Percentiles rank a stretch among this genome's conserved stretches.
Conservation (phyloP, 495 filamentous ascomycete species). For the Neurospora intermedia region DNA sequence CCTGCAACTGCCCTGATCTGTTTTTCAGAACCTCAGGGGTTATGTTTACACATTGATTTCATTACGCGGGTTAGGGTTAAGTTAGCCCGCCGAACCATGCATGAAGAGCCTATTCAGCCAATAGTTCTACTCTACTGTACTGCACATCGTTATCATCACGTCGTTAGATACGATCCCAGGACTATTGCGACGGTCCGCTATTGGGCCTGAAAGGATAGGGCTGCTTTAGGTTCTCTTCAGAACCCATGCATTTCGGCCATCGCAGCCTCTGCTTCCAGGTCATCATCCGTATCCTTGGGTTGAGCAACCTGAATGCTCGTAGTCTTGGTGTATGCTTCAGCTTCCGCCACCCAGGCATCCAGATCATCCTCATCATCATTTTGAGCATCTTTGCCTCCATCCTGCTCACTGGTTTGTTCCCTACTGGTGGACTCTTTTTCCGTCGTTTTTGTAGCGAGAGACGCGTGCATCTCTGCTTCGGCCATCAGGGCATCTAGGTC, state of each 20-base stretch:
- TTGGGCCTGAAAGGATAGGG: not conserved
- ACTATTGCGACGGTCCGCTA: not conserved
- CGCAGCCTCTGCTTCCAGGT: slow-evolving; percentile 51
- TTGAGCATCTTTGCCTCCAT: slow-evolving; percentile 4
- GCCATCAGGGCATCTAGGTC: slow-evolving; percentile 39
- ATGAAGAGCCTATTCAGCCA: not conserved
- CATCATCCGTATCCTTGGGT: slow-evolving; percentile 3
- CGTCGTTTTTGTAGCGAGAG: not conserved
- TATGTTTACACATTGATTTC: not conserved
- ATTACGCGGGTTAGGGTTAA: not conserved
- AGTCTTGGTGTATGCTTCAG: slow-evolving; percentile 2
- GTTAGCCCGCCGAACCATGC: not conserved
- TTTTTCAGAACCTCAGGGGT: not conserved
- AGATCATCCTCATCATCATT: slow-evolving; percentile 9
- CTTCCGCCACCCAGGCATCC: slow-evolving; percentile 17
- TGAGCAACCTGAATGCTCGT: not conserved
- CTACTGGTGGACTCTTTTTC: not conserved
- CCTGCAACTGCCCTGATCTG: not conserved
- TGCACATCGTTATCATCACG: not conserved
- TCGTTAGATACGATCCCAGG: not conserved
- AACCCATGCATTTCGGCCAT: slow-evolving; percentile 56
- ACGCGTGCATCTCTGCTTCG: slow-evolving; percentile 24
- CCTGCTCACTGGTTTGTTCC: not conserved
- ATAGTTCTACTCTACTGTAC: not conserved
- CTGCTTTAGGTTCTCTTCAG: slow-evolving; percentile 32